Evolutionary conservation across 345 rosid genomes (phyloP).

Genomic region (Mangifera indica): DNA sequence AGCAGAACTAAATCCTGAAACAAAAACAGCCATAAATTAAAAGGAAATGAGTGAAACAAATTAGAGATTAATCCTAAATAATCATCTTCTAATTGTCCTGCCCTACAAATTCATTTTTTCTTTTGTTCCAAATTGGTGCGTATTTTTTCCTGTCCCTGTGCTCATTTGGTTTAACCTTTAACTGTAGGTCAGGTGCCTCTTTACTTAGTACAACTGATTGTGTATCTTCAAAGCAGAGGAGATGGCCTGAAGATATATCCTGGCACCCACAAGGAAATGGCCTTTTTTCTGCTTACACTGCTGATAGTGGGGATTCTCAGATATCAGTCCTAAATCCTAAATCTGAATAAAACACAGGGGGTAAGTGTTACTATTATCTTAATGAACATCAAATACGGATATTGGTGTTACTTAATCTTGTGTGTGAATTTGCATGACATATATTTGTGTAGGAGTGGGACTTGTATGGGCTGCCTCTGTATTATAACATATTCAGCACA

Average conservation of each 20-base stretch:
- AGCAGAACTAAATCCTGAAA: too few relatives aligned
- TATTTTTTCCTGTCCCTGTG: background rate
- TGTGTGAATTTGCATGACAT: background rate
- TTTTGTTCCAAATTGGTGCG: background rate
- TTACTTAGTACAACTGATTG: constrained; percentile 68
- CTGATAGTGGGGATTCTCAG: constrained; percentile 83
- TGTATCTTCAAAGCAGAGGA: constrained; percentile 58
- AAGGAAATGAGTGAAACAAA: too few relatives aligned
- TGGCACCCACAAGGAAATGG: constrained; percentile 89
- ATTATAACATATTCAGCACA: background rate
- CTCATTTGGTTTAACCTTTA: constrained; percentile 9
- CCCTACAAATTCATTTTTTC: too few relatives aligned
- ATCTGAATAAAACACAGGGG: constrained; percentile 62
- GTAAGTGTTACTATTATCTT: constrained; percentile 38
- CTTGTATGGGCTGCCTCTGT: constrained; percentile 2
- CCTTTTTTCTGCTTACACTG: constrained; percentile 61
- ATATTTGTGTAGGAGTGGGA: background rate
- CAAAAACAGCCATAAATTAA: too few relatives aligned
- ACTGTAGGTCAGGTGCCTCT: constrained; percentile 70
- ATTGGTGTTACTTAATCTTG: background rate
- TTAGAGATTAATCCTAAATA: too few relatives aligned
- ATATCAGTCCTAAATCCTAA: constrained; percentile 70
- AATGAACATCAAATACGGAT: constrained; percentile 6
- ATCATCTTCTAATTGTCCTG: too few relatives aligned
- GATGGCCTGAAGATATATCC: constrained; percentile 94